Percentiles rank a stretch among this genome's conserved stretches.
Evolutionary conservation across 805 yeast species (phyloP).

Genomic region (Metschnikowia borealis): DNA sequence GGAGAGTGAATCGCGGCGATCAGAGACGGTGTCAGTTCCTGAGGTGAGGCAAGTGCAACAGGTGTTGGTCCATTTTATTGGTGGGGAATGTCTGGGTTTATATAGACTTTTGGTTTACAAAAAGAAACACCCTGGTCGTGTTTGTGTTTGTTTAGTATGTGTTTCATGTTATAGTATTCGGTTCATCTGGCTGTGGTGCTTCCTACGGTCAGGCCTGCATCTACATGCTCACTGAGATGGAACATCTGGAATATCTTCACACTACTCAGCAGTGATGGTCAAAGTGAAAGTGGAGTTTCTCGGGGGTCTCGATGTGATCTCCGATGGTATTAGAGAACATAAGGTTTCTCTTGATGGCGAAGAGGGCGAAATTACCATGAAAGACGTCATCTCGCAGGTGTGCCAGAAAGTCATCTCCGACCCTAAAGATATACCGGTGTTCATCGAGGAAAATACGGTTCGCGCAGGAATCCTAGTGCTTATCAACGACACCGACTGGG

Average conservation of each 20-base stretch:
- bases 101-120: not conserved
- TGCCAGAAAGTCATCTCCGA: conserved; percentile 53
- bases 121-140: not conserved
- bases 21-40: not conserved
- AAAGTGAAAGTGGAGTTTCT: conserved; percentile 42
- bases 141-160: too few species aligned
- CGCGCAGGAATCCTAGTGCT: conserved; percentile 92
- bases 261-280: conserved; percentile 14
- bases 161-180: too few species aligned
- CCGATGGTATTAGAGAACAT: conserved; percentile 54
- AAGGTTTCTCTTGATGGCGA: conserved; percentile 43
- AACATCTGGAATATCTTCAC: not conserved
- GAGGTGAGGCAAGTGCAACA: too few species aligned
- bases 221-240: conserved; percentile 1
- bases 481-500: conserved; percentile 96
- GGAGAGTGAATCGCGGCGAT: not conserved
- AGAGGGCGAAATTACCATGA: conserved; percentile 39
- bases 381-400: conserved; percentile 55
- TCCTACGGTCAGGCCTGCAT: not conserved
- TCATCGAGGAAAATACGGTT: conserved; percentile 74
- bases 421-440: conserved; percentile 63
- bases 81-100: not conserved
- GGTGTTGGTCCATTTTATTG: too few species aligned
- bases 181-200: too few species aligned
- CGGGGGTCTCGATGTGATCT: conserved; percentile 85